Evolutionary conservation across 2,329 filamentous ascomycete genomes (phyloP), one percentile per base, ranked within the genome.

Genomic region (Botrytis galanthina): DNA sequence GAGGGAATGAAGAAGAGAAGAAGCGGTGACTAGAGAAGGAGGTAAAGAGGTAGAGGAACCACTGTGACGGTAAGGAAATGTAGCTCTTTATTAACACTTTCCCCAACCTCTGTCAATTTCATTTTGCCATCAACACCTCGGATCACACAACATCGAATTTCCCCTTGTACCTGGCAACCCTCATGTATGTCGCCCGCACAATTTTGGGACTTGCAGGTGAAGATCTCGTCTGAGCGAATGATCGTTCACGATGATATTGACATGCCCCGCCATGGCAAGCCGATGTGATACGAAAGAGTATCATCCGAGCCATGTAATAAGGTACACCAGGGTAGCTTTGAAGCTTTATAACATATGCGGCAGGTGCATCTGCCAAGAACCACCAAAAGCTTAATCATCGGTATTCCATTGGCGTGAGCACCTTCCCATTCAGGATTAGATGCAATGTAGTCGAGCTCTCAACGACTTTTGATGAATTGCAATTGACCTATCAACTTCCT

Each of bases 381-480:
- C 35, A 63, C 37, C 37, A 29, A 63, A 63, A 44, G 61, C 61
- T 63, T 63, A 39, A 63, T 29, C 16, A 63, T n/a, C 61, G 61
- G 61, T 12, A 42, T 14, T 9, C 4, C 1, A 63, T 20, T n/a
- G 14, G 16, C 22, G 5, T 63, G 7, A 20, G 39, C 61, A 63
- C 61, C 61, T 63, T 63, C 61, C 61, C 18, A 63, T 63, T 44
- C 2, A 16, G 37, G 39, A 29, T 44, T 42, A 63, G 61, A 29
- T 22, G n/a, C 9, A 7, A 29, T 63, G 37, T 12, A 18, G 61
- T 16, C 42, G 3, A 12, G 26, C 59, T 35, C 20, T 54, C n/a
- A 29, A 54, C 14, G 51, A 54, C 26, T 16, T 59, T 32, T 8
- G 7, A 32, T 32, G 29, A 20, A 4, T 32, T n/a, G 29, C 51